Conservation (phyloP, 345 rosid genomes). For the Cardiospermum halicacabum region DNA sequence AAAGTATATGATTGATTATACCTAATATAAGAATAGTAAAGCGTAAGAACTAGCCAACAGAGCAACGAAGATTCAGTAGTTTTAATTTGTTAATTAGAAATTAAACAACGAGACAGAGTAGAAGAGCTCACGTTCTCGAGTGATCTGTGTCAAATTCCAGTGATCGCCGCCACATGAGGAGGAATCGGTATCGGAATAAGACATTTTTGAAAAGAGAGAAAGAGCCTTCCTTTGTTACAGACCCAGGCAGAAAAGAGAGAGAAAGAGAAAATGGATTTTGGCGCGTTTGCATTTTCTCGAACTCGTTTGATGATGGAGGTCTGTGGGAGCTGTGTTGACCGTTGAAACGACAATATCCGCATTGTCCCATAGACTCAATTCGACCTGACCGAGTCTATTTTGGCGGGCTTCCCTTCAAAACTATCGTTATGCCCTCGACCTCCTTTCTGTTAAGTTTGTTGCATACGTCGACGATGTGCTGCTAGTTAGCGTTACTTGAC, state of each 20-base stretch:
- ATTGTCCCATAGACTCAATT: too few relatives aligned
- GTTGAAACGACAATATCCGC: constrained; percentile 29
- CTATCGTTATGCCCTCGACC: too few relatives aligned
- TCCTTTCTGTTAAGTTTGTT: too few relatives aligned
- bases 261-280: neutral
- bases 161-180: constrained; percentile 70
- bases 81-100: neutral
- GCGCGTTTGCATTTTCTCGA: neutral
- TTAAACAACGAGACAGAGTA: neutral
- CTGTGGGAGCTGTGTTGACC: neutral
- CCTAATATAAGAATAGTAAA: too few relatives aligned
- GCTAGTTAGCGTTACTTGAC: too few relatives aligned
- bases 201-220: constrained; percentile 51
- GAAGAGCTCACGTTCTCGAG: constrained; percentile 87
- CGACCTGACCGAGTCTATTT: too few relatives aligned
- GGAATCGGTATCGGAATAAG: constrained; percentile 92
- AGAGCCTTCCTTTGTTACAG: neutral
- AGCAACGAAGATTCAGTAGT: neutral
- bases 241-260: constrained; percentile 14
- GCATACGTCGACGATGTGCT: too few relatives aligned
- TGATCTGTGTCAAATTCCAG: constrained; percentile 74
- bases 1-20: neutral
- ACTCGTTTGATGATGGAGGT: neutral
- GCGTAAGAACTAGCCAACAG: too few relatives aligned
- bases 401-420: too few relatives aligned